Base-by-base conservation (phyloP, 257 asterid species). In the Solanum ossicruentum region DNA sequence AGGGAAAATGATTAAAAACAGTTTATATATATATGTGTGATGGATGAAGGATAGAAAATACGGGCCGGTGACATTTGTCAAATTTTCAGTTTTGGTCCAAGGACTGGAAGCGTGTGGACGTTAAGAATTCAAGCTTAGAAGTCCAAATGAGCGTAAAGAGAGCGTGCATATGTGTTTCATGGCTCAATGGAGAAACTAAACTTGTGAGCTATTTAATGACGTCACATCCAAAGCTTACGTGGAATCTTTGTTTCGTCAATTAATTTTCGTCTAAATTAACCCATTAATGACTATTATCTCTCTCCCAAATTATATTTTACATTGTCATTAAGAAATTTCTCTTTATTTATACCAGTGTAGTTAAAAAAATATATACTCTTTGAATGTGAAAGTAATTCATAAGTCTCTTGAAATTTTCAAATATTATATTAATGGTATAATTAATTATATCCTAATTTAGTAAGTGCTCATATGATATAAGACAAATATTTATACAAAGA, bases 71-170 rank as follows among this genome's bases (percentile, higher is more conserved):
- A 60, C 77, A 20, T 58, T 21, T 82, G 71, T 66, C 73, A 61
- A 82, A 32, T 32, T 32, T 32, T 32, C 3, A 32, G 36, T 28
- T 32, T 13, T 26, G 84, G 84, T 82, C 75, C 45, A 82, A 45
- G 26, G 23, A 4, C 21, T 43, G 3, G 73, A 82, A 61, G 49
- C 84, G 84, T 61, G 84, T 82, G 21, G 75, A 45, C 9, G 16
- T 23, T 8, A 15, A 3, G 45, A 26, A 16, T 45, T 82, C 84
- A 61, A 77, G 82, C 82, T 75, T 0, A 0, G 0, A 77, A 26
- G 47, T 77, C 65, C 47, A 77, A 82, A 82, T 82, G 84, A 82
- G 84, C 84, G 84, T 82, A 61, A 51, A 82, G 12, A n/a, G 43
- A 45, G 84, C 18, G 84, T 82, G 16, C 58, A 21, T 28, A 49